These are phyloP conservation scores for Aspergillus bertholletiae DNA, from an alignment of 495 filamentous ascomycete species.

Conservation along the genomic window DNA sequence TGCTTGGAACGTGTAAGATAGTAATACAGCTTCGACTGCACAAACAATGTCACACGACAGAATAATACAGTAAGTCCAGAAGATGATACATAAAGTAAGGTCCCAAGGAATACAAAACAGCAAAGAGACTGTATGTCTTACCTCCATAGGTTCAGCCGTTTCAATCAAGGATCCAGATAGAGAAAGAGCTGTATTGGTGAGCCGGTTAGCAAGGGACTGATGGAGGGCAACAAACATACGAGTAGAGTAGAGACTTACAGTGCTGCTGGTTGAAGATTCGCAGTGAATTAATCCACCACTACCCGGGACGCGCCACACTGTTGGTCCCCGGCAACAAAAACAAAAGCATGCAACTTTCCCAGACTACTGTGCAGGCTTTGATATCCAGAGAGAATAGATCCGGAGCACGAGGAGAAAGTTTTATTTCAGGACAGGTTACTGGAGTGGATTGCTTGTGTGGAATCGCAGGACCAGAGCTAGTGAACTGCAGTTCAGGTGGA, in stretches of 20 bases:
- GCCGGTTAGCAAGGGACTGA: neutral
- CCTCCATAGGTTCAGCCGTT: neutral
- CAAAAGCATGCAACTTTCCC: neutral
- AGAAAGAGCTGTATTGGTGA: neutral
- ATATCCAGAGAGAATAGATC: neutral
- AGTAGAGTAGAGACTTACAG: too few relatives aligned
- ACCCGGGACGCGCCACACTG: neutral
- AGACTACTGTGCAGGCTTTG: neutral
- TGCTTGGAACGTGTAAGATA: neutral
- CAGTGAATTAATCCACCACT: neutral
- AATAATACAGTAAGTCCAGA: neutral
- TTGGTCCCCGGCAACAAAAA: neutral
- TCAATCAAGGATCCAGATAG: neutral
- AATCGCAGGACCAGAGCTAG: constrained; percentile 6
- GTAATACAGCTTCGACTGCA: neutral
- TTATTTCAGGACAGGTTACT: constrained; percentile 2
- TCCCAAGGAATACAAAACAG: neutral
- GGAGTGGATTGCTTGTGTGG: too few relatives aligned
- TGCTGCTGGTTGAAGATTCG: too few relatives aligned
- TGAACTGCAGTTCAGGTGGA: constrained; percentile 3
- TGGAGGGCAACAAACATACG: neutral
- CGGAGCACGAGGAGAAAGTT: neutral
- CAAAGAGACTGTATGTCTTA: neutral
- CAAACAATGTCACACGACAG: neutral
- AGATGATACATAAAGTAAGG: too few relatives aligned